Evolutionary conservation across 805 yeast genomes (phyloP), one percentile per base, ranked within the genome.

Genomic region (Candida tammaniensis): DNA sequence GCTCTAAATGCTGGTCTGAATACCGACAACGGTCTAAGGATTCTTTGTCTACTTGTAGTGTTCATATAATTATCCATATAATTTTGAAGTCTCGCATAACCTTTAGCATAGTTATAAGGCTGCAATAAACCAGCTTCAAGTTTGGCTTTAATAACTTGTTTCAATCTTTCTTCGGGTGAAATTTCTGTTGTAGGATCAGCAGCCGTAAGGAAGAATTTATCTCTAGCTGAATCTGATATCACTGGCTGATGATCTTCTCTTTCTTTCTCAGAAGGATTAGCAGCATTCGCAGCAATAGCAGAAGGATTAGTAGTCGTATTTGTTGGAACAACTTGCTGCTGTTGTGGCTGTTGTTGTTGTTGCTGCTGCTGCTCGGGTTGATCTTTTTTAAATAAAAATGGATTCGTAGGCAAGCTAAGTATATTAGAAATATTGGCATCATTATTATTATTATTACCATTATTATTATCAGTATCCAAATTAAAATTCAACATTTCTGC

Each of bases 141-240:
- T 51, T 91, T 91, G 12, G 98, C 98, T 52, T 86, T 85, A 50
- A 91, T 89, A 8, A 91, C 97, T 54, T 88, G 94, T 52, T 86
- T 87, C 46, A 91, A 68, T 40, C 97, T 72, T 53, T 88, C 97
- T 52, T 89, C 97, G 0, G 97, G 96, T 0, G 95, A 85, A 23
- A 85, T 82, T 45, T 87, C 96, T 2, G 91, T 86, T 0, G 96
- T 85, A 4, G 98, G 98, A 55, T 91, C 98, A 0, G 97, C 97
- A 0, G 98, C 98, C 0, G 97, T 91, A 31, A 91, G 63, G 63
- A 91, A 89, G 60, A 91, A 91, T 57, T 88, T 88, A 54, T 89
- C 97, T 44, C 87, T 73, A 1, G 96, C 95, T 2, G 93, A 80
- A 36, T 85, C 91, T 0, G 81, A 74, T 4, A 76, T 68, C 24